Evolutionary conservation across 1,284 basidiomycete species (phyloP).

Genomic region (Polyporus tsugae): DNA sequence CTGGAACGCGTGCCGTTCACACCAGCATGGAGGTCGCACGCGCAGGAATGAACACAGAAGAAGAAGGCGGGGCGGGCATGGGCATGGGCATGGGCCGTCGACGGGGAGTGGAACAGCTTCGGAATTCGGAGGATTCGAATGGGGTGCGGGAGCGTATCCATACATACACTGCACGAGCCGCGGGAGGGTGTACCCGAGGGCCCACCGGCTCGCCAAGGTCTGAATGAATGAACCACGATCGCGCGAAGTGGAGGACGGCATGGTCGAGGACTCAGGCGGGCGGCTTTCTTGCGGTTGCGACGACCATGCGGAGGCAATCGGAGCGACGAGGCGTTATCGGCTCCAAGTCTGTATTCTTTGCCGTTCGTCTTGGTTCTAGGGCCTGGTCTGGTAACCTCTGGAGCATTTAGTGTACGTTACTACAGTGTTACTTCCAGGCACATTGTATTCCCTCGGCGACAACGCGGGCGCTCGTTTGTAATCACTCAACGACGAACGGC

Average conservation of each 20-base stretch:
- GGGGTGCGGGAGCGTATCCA: conserved; percentile 9
- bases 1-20: not conserved
- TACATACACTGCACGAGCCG: not conserved
- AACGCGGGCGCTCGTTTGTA: not conserved
- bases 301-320: not conserved
- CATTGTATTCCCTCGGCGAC: not conserved
- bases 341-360: not conserved
- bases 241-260: not conserved
- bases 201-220: not conserved
- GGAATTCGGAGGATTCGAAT: conserved; percentile 18
- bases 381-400: not conserved
- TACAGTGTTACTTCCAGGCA: not conserved
- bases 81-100: not conserved
- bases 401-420: conserved; percentile 4
- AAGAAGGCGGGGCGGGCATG: conserved; percentile 1
- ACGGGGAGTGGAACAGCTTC: not conserved
- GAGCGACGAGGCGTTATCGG: conserved; percentile 1
- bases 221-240: conserved; percentile 21
- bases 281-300: not conserved
- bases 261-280: not conserved
- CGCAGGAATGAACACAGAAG: not conserved
- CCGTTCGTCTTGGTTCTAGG: not conserved
- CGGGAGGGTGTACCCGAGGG: conserved; percentile 4
- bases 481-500: not conserved
- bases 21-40: conserved; percentile 3